Conservation (phyloP, 179 eudicot species). For the Silene coronaria region DNA sequence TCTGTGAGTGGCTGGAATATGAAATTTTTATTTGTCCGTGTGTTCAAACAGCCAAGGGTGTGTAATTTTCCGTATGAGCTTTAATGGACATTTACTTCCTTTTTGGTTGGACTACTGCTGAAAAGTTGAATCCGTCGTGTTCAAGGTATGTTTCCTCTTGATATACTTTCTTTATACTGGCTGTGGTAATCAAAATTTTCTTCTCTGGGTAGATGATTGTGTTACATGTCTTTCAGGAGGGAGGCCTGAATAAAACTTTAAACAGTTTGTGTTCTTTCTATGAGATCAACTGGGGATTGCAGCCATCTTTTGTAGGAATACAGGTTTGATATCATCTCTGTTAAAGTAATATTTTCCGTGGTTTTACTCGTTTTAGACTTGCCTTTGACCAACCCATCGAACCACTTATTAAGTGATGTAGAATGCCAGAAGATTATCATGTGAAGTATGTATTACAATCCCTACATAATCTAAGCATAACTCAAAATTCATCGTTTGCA, state of each 20-base stretch:
- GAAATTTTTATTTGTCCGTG: background rate
- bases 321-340: background rate
- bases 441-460: background rate
- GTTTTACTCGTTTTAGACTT: background rate
- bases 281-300: background rate
- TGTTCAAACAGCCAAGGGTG: constrained; percentile 9
- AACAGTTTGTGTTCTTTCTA: constrained; percentile 5
- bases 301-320: background rate
- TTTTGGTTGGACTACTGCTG: constrained; percentile 3
- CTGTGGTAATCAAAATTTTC: background rate
- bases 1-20: background rate
- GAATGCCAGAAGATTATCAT: background rate
- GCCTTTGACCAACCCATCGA: background rate
- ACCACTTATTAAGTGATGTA: background rate
- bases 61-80: background rate
- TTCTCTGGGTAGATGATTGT: constrained; percentile 5
- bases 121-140: background rate
- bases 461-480: background rate
- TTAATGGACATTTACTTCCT: background rate
- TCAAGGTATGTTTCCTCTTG: constrained; percentile 15
- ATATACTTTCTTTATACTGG: background rate
- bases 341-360: background rate
- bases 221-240: constrained; percentile 10
- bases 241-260: background rate
- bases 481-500: background rate